Evolutionary conservation across 2,329 filamentous ascomycete species (phyloP), one percentile per base, ranked within the genome.

Genomic region (Fusarium stilboides): DNA sequence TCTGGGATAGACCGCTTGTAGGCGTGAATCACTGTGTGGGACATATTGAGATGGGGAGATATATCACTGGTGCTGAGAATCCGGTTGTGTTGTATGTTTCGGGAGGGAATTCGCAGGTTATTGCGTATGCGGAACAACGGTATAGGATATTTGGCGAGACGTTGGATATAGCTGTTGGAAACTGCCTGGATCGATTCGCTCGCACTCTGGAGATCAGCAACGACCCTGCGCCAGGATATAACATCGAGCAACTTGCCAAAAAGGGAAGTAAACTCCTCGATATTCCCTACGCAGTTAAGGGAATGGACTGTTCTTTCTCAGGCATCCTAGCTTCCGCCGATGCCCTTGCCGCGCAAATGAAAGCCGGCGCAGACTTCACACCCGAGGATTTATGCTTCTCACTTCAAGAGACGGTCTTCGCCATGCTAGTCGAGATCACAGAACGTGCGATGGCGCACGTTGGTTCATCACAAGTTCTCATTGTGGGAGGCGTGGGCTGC

Each of bases 131-230:
- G 36, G 92, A 95, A 69, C 93, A 94, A 78, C 88, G 95, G 60
- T 99, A 99, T 83, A 92, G 96, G 60, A 99, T 99, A 78, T 99
- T 99, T 79, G 96, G 96, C 66, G 96, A 99, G 83, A 94, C 96
- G 3, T 89, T 99, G 52, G 96, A 99, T 78, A 98, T 98, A 70
- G 96, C 96, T 15, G 95, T 99, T 13, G 96, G 96, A 6, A 99
- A 99, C 82, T 98, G 96, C 78, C 89, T 99, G 46, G 96, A 99
- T 80, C 90, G 96, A 34, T 98, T 99, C 78, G 96, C 96, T 33
- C 90, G 96, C 73, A 97, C 94, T 5, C 86, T 99, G 47, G 88
- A 88, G 73, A 98, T 99, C 77, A 91, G 92, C 78, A 99, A 99
- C 79, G 95, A 99, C 79, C 96, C 96, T 0, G 96, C 96, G 2